Evolutionary conservation across 495 filamentous ascomycete species (phyloP).

Genomic region (Apiosordaria backusii): DNA sequence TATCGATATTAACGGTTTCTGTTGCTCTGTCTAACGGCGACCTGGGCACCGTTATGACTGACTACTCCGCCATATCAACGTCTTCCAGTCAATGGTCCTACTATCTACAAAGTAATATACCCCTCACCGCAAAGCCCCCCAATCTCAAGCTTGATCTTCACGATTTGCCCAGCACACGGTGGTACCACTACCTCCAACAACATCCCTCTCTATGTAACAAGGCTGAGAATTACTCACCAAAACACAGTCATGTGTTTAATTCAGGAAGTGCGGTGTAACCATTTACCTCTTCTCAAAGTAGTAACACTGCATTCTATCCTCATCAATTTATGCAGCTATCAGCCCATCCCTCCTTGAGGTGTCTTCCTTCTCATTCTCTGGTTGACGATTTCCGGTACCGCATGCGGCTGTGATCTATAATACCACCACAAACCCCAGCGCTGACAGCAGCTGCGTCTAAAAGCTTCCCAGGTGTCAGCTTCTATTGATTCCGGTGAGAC

Average conservation of each 20-base stretch:
- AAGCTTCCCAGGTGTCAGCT: too few species aligned
- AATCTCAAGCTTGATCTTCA: too few species aligned
- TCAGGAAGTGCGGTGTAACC: background rate
- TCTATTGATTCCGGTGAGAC: background rate
- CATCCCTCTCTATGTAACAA: background rate
- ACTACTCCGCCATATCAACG: too few species aligned
- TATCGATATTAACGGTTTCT: too few species aligned
- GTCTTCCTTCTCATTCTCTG: background rate
- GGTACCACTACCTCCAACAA: background rate
- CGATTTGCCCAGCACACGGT: background rate
- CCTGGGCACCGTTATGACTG: too few species aligned
- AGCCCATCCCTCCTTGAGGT: background rate
- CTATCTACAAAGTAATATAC: too few species aligned
- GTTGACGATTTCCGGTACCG: background rate
- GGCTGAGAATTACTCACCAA: background rate
- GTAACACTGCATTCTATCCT: background rate
- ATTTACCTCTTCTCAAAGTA: background rate
- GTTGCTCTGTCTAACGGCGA: too few species aligned
- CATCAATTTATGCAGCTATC: background rate
- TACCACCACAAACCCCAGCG: background rate
- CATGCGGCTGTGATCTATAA: background rate
- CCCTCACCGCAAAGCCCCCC: too few species aligned
- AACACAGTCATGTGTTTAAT: background rate
- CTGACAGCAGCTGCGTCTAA: too few species aligned
- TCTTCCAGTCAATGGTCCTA: too few species aligned